phyloP scores from a whole-genome alignment of 1,284 basidiomycete species.

The Neolentinus lepideus region DNA sequence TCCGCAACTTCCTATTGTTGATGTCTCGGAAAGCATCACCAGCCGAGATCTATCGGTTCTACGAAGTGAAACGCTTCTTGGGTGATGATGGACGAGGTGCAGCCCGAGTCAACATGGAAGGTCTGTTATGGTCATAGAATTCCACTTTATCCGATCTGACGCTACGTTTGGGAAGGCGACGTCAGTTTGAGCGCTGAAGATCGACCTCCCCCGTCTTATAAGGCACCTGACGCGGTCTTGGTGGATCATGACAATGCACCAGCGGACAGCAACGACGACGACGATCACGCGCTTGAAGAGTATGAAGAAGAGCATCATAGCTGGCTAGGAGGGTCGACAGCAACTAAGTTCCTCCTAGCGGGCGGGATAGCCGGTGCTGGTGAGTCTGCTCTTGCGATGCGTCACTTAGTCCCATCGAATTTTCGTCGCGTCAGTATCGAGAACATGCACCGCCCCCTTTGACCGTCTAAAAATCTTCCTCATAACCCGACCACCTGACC shows the following conservation, averaged over 20 bases:
- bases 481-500: slow-evolving; percentile 77
- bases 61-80: slow-evolving; percentile 70
- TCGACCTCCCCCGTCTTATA: slow-evolving; percentile 32
- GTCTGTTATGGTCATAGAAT: slow-evolving; percentile 32
- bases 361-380: slow-evolving; percentile 93
- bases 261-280: slow-evolving; percentile 27
- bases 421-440: slow-evolving; percentile 59
- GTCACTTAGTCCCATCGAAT: neutral
- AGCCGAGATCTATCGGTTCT: slow-evolving; percentile 83
- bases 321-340: slow-evolving; percentile 65
- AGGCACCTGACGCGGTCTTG: slow-evolving; percentile 20
- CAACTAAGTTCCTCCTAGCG: slow-evolving; percentile 86
- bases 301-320: slow-evolving; percentile 55
- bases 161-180: slow-evolving; percentile 46
- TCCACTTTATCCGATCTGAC: slow-evolving; percentile 2
- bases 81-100: slow-evolving; percentile 73
- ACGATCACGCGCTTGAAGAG: slow-evolving; percentile 21
- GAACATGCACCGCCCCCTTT: slow-evolving; percentile 96
- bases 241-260: slow-evolving; percentile 24
- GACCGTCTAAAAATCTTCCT: slow-evolving; percentile 97
- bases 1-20: slow-evolving; percentile 85
- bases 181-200: slow-evolving; percentile 70
- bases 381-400: slow-evolving; percentile 26
- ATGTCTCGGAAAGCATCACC: slow-evolving; percentile 78
- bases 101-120: slow-evolving; percentile 83